Percentiles rank a stretch among this genome's conserved stretches.
Conservation (phyloP, 345 rosid species). For the Carallia brachiata region DNA sequence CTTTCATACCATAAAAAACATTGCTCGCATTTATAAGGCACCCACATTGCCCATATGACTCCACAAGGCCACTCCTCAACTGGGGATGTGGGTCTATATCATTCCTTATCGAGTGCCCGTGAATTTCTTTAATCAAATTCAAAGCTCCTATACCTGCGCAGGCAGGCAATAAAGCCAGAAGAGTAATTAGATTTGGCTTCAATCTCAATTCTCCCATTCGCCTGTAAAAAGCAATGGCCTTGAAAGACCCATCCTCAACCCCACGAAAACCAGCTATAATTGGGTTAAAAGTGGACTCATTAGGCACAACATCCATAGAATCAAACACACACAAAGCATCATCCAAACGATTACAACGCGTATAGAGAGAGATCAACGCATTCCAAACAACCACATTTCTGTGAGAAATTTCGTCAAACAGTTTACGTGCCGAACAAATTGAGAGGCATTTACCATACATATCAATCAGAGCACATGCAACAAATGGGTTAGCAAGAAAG, state of each 20-base stretch:
- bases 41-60: constrained; percentile 62
- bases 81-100: constrained; percentile 44
- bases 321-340: constrained; percentile 42
- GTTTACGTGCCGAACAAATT: constrained; percentile 39
- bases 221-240: constrained; percentile 50
- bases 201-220: constrained; percentile 42
- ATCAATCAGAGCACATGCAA: constrained; percentile 47
- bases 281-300: constrained; percentile 49
- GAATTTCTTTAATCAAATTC: constrained; percentile 50
- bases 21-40: constrained; percentile 33
- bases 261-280: constrained; percentile 42
- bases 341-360: constrained; percentile 27
- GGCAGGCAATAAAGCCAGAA: constrained; percentile 57
- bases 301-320: constrained; percentile 49
- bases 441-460: constrained; percentile 55
- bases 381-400: constrained; percentile 57
- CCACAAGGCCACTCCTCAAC: constrained; percentile 51
- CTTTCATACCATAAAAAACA: constrained; percentile 38
- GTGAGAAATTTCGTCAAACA: constrained; percentile 61
- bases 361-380: constrained; percentile 51
- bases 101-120: constrained; percentile 49
- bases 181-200: constrained; percentile 56
- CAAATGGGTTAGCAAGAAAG: constrained; percentile 46
- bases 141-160: constrained; percentile 38
- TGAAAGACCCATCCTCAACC: constrained; percentile 44